Evolutionary conservation across 495 filamentous ascomycete species (phyloP).

Genomic region (Aspergillus taichungensis): DNA sequence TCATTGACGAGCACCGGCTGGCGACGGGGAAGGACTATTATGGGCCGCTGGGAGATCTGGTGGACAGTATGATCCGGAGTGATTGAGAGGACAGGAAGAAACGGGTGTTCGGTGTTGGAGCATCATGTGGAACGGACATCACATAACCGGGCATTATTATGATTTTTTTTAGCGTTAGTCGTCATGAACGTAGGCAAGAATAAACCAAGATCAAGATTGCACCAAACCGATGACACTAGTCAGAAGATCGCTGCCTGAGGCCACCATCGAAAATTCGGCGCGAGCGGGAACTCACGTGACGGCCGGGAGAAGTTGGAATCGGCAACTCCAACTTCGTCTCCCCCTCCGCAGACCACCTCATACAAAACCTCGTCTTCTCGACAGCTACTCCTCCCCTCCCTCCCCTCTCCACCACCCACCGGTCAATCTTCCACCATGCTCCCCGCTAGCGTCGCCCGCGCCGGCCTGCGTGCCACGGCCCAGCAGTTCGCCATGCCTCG

Average conservation of each 20-base stretch:
- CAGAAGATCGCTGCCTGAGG: not conserved
- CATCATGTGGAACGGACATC: not conserved
- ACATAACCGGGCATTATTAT: no score
- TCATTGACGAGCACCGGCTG: conserved; percentile 86
- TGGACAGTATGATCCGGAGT: conserved; percentile 92
- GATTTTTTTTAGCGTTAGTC: no score
- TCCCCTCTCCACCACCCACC: conserved; percentile 20
- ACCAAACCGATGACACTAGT: no score
- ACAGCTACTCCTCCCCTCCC: conserved; percentile 4
- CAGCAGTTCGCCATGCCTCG: conserved; percentile 40
- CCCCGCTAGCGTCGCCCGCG: conserved; percentile 40
- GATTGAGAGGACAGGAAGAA: conserved; percentile 44
- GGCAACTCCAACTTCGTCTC: conserved; percentile 26
- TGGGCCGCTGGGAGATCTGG: conserved; percentile 92
- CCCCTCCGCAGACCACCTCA: conserved; percentile 14
- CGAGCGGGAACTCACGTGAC: conserved; percentile 31
- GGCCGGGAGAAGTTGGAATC: conserved; percentile 31
- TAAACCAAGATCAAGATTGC: not conserved
- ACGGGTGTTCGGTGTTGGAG: not conserved
- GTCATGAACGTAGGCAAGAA: not conserved
- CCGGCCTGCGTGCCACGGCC: conserved; percentile 40
- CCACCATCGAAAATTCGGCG: conserved; percentile 19
- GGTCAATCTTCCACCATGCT: conserved; percentile 29
- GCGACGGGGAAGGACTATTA: conserved; percentile 94
- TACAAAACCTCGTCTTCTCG: conserved; percentile 10